These are phyloP conservation scores for Daucus carota DNA, from an alignment of 129 eudicot species.

Conservation along the genomic window DNA sequence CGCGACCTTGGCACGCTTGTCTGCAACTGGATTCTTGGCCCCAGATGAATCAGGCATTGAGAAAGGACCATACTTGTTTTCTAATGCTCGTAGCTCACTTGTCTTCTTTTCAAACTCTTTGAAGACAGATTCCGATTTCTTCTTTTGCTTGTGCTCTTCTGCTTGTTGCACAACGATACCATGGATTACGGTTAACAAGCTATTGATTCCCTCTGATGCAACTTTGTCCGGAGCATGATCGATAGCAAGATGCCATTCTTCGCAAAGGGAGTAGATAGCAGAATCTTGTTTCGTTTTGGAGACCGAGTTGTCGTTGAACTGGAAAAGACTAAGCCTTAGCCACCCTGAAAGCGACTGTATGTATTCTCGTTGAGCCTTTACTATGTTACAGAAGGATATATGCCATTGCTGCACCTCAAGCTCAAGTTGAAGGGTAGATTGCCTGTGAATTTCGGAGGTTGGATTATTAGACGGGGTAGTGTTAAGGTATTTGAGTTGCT, in stretches of 20 bases:
- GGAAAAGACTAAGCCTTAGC: constrained; percentile 98
- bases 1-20: constrained; percentile 73
- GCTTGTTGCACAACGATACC: constrained; percentile 85
- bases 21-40: constrained; percentile 49
- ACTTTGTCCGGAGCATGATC: constrained; percentile 88
- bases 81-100: constrained; percentile 55
- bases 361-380: constrained; percentile 82
- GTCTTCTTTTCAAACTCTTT: constrained; percentile 71
- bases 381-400: constrained; percentile 63
- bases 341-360: constrained; percentile 82
- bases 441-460: constrained; percentile 79
- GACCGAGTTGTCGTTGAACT: constrained; percentile 43
- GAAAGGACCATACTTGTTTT: constrained; percentile 56
- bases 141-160: constrained; percentile 76
- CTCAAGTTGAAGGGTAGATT: constrained; percentile 88
- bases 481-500: constrained; percentile 79
- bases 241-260: constrained; percentile 83
- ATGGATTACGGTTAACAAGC: constrained; percentile 58
- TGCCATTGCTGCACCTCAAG: constrained; percentile 93
- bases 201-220: constrained; percentile 87
- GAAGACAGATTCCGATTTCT: constrained; percentile 49
- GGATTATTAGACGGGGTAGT: constrained; percentile 42
- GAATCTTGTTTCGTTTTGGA: constrained; percentile 55
- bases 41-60: constrained; percentile 29
- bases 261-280: constrained; percentile 74